A percentile compares a stretch with the other conserved stretches of the same genome.
phyloP scores from a whole-genome alignment of 2,329 filamentous ascomycete species.

The Orbilia ellipsospora region DNA sequence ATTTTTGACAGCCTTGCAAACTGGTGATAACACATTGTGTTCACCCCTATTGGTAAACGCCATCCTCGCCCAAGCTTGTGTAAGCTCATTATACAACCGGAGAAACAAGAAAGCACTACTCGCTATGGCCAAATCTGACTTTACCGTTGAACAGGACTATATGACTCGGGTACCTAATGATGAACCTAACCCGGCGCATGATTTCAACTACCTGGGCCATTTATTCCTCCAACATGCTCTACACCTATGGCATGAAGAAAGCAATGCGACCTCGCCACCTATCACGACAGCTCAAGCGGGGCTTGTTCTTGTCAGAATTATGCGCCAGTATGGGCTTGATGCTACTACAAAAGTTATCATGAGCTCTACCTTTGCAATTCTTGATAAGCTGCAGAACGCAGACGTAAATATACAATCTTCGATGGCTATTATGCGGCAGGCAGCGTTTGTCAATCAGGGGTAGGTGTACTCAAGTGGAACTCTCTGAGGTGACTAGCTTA shows the following conservation, averaged over 20 bases:
- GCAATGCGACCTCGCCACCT: not conserved
- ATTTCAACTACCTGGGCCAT: not conserved
- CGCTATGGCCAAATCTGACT: not conserved
- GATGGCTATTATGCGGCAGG: not conserved
- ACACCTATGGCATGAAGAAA: conserved; percentile 4
- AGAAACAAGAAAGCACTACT: not conserved
- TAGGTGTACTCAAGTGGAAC: too few relatives aligned
- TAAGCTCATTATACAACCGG: not conserved
- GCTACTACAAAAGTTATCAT: not conserved
- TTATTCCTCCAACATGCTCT: conserved; percentile 2
- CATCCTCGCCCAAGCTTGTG: conserved; percentile 2
- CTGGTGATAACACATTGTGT: not conserved
- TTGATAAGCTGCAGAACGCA: not conserved
- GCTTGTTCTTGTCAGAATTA: conserved; percentile 3
- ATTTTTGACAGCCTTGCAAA: conserved; percentile 12
- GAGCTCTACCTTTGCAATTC: not conserved
- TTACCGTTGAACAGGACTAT: not conserved
- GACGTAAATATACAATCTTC: not conserved
- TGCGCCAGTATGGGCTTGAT: not conserved
- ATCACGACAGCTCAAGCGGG: conserved; percentile 1
- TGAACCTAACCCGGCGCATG: not conserved
- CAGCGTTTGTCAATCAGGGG: not conserved
- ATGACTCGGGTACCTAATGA: not conserved
- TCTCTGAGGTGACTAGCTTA: too few relatives aligned
- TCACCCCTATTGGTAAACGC: not conserved